Conservation (phyloP, 202 grass and related monocot species). For the Dendrocalamus latiflorus region DNA sequence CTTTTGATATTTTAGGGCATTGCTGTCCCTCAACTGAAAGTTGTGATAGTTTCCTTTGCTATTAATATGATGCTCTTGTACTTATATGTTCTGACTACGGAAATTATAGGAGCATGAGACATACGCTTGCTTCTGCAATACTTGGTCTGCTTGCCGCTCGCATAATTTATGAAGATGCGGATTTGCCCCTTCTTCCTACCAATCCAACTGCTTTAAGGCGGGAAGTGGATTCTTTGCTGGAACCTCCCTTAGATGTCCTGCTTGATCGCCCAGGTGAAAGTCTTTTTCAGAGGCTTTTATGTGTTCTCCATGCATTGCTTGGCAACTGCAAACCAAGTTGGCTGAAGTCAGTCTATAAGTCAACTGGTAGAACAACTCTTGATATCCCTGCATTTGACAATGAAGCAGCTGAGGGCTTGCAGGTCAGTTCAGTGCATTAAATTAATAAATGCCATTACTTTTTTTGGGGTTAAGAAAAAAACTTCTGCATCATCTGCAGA, state of each 20-base stretch:
- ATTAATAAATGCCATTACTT: background rate
- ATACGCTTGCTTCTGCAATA: constrained; percentile 75
- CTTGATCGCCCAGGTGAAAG: constrained; percentile 70
- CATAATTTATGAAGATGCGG: constrained; percentile 84
- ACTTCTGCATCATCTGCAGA: constrained; percentile 10
- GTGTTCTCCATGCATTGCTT: constrained; percentile 83
- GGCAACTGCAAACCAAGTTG: constrained; percentile 92
- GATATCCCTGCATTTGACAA: constrained; percentile 80
- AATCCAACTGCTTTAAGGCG: constrained; percentile 39
- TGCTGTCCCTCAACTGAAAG: background rate
- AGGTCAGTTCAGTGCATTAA: constrained; percentile 53
- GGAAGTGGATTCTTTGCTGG: constrained; percentile 48
- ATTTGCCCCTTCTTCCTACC: constrained; percentile 49
- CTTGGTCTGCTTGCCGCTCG: constrained; percentile 69
- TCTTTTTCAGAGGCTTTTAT: constrained; percentile 89
- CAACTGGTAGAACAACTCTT: constrained; percentile 41
- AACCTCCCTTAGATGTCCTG: constrained; percentile 50
- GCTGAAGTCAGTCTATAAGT: too few relatives aligned
- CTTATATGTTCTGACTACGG: constrained; percentile 18
- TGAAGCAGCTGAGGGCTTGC: constrained; percentile 67
- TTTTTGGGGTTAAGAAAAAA: background rate
- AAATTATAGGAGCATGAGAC: constrained; percentile 75
- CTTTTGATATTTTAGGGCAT: background rate
- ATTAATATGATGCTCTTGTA: constrained; percentile 10
- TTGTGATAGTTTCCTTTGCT: constrained; percentile 3